Conservation (phyloP, 2,329 filamentous ascomycete genomes). For the Trichoderma sp. region DNA sequence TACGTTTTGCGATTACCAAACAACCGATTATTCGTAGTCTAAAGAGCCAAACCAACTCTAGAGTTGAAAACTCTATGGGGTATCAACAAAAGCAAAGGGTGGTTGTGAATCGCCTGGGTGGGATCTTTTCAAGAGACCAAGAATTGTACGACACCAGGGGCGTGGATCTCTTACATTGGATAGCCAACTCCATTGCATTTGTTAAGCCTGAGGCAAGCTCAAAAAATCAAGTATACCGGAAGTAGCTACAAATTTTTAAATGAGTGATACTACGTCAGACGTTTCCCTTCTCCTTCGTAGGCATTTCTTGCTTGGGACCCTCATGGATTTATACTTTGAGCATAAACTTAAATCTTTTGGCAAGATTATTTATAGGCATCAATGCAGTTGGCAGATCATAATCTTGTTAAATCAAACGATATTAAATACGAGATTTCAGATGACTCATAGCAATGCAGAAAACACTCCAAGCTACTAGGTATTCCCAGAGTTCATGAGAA, state of each 20-base stretch:
- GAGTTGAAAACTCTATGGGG: neutral
- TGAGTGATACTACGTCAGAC: neutral
- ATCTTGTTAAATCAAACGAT: neutral
- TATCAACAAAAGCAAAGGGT: neutral
- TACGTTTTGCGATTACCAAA: neutral
- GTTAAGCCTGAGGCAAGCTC: neutral
- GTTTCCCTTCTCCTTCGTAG: neutral
- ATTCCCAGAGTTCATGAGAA: neutral
- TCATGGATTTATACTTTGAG: neutral
- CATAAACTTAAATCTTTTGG: neutral
- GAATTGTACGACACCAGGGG: neutral
- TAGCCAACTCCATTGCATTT: neutral
- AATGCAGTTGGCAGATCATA: too few relatives aligned
- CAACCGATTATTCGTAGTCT: neutral
- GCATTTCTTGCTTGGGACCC: neutral
- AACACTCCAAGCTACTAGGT: neutral
- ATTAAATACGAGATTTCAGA: neutral
- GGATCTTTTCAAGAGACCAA: neutral
- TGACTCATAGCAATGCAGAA: too few relatives aligned
- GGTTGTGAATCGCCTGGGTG: neutral
- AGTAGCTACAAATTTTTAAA: neutral
- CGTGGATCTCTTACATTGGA: neutral
- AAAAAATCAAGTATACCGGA: neutral
- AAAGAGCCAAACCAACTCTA: neutral
- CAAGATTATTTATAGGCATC: neutral